Conservation (phyloP, 768 basidiomycete species). For the Sporobolomyces pararoseus region DNA sequence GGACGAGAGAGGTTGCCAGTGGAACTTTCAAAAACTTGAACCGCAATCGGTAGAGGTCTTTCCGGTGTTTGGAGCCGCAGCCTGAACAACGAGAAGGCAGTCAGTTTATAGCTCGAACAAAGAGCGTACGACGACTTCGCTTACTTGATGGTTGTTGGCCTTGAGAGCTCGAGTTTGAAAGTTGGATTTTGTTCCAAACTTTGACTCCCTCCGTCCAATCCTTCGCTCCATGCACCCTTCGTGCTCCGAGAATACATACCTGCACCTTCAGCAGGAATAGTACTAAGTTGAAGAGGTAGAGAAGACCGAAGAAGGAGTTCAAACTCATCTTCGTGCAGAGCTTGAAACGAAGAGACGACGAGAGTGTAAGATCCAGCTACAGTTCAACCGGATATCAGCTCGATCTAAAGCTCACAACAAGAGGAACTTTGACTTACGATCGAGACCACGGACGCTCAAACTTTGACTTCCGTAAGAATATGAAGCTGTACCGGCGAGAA, state of each 20-base stretch:
- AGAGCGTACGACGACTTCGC: background rate
- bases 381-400: background rate
- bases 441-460: conserved; percentile 54
- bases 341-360: conserved; percentile 79
- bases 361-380: conserved; percentile 75
- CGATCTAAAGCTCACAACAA: background rate
- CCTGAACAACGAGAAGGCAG: conserved; percentile 50
- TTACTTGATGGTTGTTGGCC: conserved; percentile 60
- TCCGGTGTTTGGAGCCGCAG: conserved; percentile 65
- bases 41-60: conserved; percentile 52
- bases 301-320: conserved; percentile 58
- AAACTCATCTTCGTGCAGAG: conserved; percentile 64
- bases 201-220: background rate
- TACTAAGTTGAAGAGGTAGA: conserved; percentile 58
- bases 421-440: conserved; percentile 52
- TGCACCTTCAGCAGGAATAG: conserved; percentile 79
- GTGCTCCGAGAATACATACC: conserved; percentile 72
- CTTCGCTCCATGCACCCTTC: conserved; percentile 68
- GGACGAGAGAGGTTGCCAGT: conserved; percentile 47
- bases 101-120: background rate
- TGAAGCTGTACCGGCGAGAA: conserved; percentile 69
- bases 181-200: conserved; percentile 57
- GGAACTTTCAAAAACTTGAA: conserved; percentile 60
- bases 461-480: conserved; percentile 75
- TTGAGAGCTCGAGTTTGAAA: conserved; percentile 58